Conservation (phyloP, 331 rosid genomes). For the Acacia pycnantha region DNA sequence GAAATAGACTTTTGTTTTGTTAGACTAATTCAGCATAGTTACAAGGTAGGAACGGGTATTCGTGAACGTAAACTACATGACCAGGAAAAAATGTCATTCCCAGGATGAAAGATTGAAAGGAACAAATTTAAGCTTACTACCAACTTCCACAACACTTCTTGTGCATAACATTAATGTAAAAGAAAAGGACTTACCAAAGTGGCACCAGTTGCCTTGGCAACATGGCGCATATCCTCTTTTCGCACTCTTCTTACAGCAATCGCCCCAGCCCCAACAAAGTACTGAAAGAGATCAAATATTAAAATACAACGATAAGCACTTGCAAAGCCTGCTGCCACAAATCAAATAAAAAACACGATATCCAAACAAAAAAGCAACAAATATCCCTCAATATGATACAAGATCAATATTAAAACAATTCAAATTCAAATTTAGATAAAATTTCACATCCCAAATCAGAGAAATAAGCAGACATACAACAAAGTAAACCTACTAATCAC, state of each 20-base stretch:
- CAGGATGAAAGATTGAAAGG: neutral
- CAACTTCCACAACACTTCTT: neutral
- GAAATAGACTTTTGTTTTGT: neutral
- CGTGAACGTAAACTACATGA: neutral
- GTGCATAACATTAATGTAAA: slow-evolving; percentile 3
- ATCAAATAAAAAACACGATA: slow-evolving; percentile 7
- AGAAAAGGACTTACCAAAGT: slow-evolving; percentile 61
- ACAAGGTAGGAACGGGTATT: neutral
- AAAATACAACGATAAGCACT: slow-evolving; percentile 1
- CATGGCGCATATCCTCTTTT: slow-evolving; percentile 98
- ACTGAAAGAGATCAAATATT: slow-evolving; percentile 51
- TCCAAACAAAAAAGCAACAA: neutral
- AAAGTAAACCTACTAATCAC: neutral
- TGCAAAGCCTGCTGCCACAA: neutral
- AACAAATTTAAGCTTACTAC: slow-evolving; percentile 1
- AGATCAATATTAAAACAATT: neutral
- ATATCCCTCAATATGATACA: neutral
- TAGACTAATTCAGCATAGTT: neutral
- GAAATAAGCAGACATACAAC: neutral
- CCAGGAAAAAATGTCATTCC: neutral
- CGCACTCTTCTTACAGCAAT: slow-evolving; percentile 93
- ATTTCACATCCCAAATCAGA: neutral
- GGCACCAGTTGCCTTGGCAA: slow-evolving; percentile 98
- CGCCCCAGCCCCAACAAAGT: slow-evolving; percentile 97
- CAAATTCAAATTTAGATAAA: neutral